Percentiles rank a stretch among this genome's conserved stretches.
phyloP scores from a whole-genome alignment of 2,329 filamentous ascomycete genomes.

The Lasiodiplodia citricola region DNA sequence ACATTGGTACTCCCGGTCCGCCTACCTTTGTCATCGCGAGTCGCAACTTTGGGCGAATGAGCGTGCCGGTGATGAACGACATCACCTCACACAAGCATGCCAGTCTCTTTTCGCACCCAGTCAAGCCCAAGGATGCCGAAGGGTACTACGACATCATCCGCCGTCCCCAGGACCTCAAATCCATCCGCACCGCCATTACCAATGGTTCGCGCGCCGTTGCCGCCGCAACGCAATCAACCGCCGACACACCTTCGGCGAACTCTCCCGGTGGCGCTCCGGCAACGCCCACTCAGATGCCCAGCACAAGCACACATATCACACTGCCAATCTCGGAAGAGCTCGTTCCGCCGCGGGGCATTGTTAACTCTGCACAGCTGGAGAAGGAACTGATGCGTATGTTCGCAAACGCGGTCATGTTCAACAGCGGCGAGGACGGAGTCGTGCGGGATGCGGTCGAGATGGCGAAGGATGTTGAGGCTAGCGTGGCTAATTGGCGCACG shows the following conservation, averaged over 20 bases:
- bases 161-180: conserved; percentile 58
- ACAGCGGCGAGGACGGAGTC: conserved; percentile 86
- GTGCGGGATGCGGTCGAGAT: conserved; percentile 88
- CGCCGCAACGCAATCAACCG: conserved; percentile 57
- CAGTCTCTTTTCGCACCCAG: conserved; percentile 55
- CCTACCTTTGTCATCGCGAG: conserved; percentile 47
- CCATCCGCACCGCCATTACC: conserved; percentile 55
- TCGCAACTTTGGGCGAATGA: conserved; percentile 56
- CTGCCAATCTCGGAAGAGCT: conserved; percentile 76
- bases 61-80: conserved; percentile 56
- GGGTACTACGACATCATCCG: conserved; percentile 60
- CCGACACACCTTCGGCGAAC: conserved; percentile 63
- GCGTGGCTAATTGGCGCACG: conserved; percentile 75
- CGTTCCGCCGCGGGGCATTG: conserved; percentile 84
- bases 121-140: conserved; percentile 56
- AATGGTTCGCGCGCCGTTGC: conserved; percentile 64
- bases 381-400: conserved; percentile 96
- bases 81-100: conserved; percentile 59
- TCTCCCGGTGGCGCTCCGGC: conserved; percentile 55
- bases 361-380: conserved; percentile 91
- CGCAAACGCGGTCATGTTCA: conserved; percentile 98
- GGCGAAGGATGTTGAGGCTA: conserved; percentile 84
- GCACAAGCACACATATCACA: conserved; percentile 24
- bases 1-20: conserved; percentile 34
- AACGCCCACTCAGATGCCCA: conserved; percentile 36